Conservation (phyloP, 2,329 filamentous ascomycete species). For the Colletotrichum lini region DNA sequence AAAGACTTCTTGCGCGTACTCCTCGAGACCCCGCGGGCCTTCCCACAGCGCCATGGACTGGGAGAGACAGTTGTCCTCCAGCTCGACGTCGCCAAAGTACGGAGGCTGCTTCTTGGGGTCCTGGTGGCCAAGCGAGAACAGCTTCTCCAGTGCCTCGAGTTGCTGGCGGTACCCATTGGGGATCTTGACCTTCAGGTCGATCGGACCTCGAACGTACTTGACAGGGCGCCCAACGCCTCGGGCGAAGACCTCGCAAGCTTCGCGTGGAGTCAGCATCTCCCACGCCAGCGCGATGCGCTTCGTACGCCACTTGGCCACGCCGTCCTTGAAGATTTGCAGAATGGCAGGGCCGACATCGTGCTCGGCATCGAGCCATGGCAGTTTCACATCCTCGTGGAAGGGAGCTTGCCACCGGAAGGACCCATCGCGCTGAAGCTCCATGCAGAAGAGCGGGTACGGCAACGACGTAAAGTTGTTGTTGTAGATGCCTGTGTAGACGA, state of each 20-base stretch:
- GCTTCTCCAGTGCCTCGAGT: constrained; percentile 77
- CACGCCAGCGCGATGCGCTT: constrained; percentile 89
- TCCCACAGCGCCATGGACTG: constrained; percentile 91
- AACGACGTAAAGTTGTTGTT: constrained; percentile 99
- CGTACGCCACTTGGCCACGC: constrained; percentile 85
- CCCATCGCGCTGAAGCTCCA: constrained; percentile 87
- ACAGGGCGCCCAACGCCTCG: constrained; percentile 84
- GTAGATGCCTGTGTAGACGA: constrained; percentile 97
- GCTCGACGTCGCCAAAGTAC: constrained; percentile 71
- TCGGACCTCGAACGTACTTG: constrained; percentile 81
- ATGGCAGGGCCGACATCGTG: constrained; percentile 95
- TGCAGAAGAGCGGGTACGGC: constrained; percentile 93
- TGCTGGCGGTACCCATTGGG: constrained; percentile 92
- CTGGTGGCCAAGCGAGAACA: constrained; percentile 67
- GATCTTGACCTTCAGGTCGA: constrained; percentile 88
- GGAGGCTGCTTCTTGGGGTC: constrained; percentile 72
- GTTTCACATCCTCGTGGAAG: constrained; percentile 88
- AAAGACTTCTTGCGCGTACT: constrained; percentile 95
- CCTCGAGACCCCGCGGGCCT: constrained; percentile 89
- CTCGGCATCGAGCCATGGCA: constrained; percentile 97
- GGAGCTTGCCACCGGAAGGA: constrained; percentile 95
- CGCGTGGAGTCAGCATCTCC: constrained; percentile 85
- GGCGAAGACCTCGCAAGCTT: constrained; percentile 86
- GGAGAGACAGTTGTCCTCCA: constrained; percentile 77
- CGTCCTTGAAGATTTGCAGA: constrained; percentile 95